These are phyloP conservation scores for Macrocybe gigantea DNA, from an alignment of 768 basidiomycete genomes.

Conservation along the genomic window DNA sequence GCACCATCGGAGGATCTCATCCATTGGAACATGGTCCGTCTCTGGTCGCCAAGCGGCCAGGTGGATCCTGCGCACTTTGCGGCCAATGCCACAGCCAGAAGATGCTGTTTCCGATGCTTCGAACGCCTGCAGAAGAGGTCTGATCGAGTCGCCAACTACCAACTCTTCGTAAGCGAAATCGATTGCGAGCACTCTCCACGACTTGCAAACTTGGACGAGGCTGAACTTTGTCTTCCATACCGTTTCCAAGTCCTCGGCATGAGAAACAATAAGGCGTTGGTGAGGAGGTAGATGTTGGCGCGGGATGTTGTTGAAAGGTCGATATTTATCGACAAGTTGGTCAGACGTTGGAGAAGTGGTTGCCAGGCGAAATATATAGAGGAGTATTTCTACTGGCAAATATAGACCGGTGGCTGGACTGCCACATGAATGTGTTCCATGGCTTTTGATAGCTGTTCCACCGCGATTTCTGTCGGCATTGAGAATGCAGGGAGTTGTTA, in stretches of 20 bases:
- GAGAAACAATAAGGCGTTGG: not conserved
- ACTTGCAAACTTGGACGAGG: constrained; percentile 7
- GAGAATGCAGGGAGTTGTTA: not conserved
- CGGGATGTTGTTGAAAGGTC: not conserved
- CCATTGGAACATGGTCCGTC: not conserved
- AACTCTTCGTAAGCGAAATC: constrained; percentile 7
- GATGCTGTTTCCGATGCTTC: constrained; percentile 2
- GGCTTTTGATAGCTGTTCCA: constrained; percentile 11
- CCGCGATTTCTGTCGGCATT: constrained; percentile 4
- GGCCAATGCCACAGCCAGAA: constrained; percentile 2
- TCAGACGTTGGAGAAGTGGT: constrained; percentile 1
- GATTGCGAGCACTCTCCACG: constrained; percentile 5
- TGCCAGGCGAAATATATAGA: constrained; percentile 5
- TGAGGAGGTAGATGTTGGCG: not conserved
- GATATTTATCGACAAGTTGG: not conserved
- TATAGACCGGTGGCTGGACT: not conserved
- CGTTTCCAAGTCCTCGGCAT: not conserved
- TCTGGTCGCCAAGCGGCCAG: not conserved
- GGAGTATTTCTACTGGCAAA: constrained; percentile 6
- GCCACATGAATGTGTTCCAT: not conserved
- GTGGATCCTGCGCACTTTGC: constrained; percentile 7
- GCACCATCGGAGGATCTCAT: constrained; percentile 4
- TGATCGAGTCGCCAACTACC: constrained; percentile 2
- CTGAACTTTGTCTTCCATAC: constrained; percentile 3
- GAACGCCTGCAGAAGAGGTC: constrained; percentile 1